Percentiles rank a stretch among this genome's conserved stretches.
These are phyloP conservation scores for Microdochium bolleyi DNA, from an alignment of 2,329 filamentous ascomycete genomes.

Conservation along the genomic window DNA sequence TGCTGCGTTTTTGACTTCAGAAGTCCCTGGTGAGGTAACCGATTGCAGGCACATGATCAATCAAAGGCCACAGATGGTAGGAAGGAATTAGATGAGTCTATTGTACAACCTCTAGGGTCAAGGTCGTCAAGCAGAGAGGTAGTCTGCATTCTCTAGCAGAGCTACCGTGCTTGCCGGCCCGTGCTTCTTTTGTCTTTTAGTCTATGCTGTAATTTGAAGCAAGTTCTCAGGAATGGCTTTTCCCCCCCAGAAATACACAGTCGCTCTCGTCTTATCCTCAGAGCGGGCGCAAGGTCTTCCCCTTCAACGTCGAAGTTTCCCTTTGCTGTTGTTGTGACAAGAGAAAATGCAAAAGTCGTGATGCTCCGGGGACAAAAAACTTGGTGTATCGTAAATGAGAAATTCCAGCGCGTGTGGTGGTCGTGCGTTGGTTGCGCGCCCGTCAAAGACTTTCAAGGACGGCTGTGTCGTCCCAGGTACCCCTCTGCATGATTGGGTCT, in stretches of 20 bases:
- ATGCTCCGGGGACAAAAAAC: not conserved
- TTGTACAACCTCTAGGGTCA: constrained; percentile 20
- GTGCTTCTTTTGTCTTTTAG: constrained; percentile 12
- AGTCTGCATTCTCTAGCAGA: not conserved
- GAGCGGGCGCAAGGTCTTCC: not conserved
- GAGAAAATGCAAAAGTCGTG: constrained; percentile 1
- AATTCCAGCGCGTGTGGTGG: not conserved
- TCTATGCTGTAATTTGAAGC: constrained; percentile 15
- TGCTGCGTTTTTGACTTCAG: no score
- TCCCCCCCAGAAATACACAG: not conserved
- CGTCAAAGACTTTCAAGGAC: not conserved
- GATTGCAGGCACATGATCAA: no score
- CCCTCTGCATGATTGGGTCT: not conserved
- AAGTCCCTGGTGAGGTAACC: no score
- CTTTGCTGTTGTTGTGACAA: not conserved
- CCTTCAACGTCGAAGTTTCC: no score
- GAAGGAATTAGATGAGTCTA: constrained; percentile 10
- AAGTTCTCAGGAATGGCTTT: not conserved
- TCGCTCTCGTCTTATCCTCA: not conserved
- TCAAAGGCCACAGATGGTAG: not conserved
- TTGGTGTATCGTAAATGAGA: not conserved
- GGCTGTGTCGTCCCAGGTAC: not conserved
- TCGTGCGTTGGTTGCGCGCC: not conserved
- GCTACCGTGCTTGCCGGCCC: constrained; percentile 5
- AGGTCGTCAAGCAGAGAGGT: not conserved